phyloP scores from a whole-genome alignment of 306 rosid genomes.

The Abrus precatorius region DNA sequence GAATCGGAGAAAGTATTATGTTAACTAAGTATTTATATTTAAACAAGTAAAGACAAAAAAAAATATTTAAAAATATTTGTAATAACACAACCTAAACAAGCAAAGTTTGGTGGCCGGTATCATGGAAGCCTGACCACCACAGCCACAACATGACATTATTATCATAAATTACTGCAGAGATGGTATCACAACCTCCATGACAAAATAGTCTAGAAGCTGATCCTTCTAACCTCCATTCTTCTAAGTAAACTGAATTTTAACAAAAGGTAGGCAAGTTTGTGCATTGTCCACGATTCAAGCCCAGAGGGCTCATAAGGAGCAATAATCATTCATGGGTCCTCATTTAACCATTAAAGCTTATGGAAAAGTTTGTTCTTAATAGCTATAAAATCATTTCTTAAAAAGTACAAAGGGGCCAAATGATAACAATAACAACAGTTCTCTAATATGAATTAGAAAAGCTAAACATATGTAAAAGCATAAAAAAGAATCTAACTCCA shows the following conservation, averaged over 20 bases:
- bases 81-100: conserved; percentile 7
- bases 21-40: neutral
- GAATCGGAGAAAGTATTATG: too few relatives aligned
- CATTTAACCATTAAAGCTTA: neutral
- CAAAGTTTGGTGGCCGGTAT: neutral
- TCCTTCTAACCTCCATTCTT: conserved; percentile 4
- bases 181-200: neutral
- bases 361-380: neutral
- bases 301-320: neutral
- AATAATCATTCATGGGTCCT: neutral
- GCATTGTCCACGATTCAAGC: conserved; percentile 11
- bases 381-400: neutral
- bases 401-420: neutral
- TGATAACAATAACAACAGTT: neutral
- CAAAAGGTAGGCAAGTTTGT: neutral
- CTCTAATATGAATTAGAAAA: conserved; percentile 4
- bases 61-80: neutral
- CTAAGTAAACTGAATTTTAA: conserved; percentile 15
- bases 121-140: neutral
- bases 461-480: neutral
- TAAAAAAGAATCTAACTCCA: neutral
- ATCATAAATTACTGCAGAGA: neutral
- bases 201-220: neutral
- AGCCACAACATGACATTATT: conserved; percentile 3
- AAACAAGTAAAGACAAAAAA: neutral